Evolutionary conservation across 1,139 yeast species (phyloP).

Genomic region (Debaryomycetaceae sp.): DNA sequence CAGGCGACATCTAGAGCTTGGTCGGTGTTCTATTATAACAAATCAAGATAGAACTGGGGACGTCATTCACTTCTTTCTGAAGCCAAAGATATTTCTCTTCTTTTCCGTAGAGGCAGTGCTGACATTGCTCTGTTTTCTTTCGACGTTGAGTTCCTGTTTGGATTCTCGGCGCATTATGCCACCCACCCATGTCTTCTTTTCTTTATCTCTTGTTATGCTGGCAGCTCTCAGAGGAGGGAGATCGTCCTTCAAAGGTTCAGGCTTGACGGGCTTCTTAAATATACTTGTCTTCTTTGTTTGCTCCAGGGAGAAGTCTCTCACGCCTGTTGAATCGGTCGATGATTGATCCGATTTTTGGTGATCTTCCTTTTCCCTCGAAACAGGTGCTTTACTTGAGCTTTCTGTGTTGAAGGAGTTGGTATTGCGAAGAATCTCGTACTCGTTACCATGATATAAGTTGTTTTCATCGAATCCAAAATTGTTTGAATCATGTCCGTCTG

Average conservation of each 20-base stretch:
- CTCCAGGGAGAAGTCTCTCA: background rate
- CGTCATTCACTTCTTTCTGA: constrained; percentile 25
- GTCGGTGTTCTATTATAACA: too few relatives aligned
- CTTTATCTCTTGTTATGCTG: constrained; percentile 9
- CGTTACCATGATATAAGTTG: constrained; percentile 35
- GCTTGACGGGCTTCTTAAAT: constrained; percentile 31
- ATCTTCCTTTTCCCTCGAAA: constrained; percentile 7
- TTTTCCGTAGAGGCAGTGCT: constrained; percentile 12
- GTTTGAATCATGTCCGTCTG: constrained; percentile 19
- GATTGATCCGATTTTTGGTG: constrained; percentile 11
- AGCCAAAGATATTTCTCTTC: constrained; percentile 37
- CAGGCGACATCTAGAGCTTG: too few relatives aligned
- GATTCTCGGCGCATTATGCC: constrained; percentile 37
- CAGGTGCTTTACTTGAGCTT: constrained; percentile 9
- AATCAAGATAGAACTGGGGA: too few relatives aligned
- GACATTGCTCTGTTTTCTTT: constrained; percentile 4
- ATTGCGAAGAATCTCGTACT: constrained; percentile 13
- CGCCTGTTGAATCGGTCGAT: constrained; percentile 10
- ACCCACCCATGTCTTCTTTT: constrained; percentile 44
- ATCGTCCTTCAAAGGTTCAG: constrained; percentile 15
- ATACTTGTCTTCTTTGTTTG: constrained; percentile 10
- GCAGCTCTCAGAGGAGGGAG: background rate
- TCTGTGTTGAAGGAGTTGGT: constrained; percentile 6
- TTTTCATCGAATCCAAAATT: constrained; percentile 36
- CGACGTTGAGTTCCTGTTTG: constrained; percentile 14